Evolutionary conservation across 2,329 filamentous ascomycete genomes (phyloP).

Genomic region (Leptographium procerum): DNA sequence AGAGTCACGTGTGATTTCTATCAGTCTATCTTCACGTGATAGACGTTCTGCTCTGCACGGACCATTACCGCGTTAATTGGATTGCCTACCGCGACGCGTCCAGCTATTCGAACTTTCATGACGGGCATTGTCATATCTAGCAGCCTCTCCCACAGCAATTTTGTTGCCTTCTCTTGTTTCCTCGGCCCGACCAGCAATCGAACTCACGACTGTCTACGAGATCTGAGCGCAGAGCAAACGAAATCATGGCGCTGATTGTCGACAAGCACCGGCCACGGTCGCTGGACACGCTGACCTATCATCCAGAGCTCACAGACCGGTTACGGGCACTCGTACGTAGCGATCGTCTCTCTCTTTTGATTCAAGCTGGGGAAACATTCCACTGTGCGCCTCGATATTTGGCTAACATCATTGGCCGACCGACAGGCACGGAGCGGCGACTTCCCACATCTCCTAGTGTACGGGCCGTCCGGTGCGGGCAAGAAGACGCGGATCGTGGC

Average conservation of each 20-base stretch:
- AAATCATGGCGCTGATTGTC: conserved; percentile 54
- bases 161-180: neutral
- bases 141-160: neutral
- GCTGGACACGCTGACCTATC: conserved; percentile 73
- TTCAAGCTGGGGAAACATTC: neutral
- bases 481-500: conserved; percentile 97
- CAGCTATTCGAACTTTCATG: neutral
- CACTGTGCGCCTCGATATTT: neutral
- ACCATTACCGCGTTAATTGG: conserved; percentile 8
- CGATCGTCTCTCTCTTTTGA: neutral
- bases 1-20: too few relatives aligned
- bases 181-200: too few relatives aligned
- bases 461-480: conserved; percentile 89
- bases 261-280: conserved; percentile 64
- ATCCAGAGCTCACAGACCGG: conserved; percentile 75
- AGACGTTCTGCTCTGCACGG: too few relatives aligned
- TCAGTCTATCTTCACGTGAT: too few relatives aligned
- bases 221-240: neutral
- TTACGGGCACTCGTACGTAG: conserved; percentile 72
- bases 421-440: conserved; percentile 88
- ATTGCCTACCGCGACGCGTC: conserved; percentile 9
- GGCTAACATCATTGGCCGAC: neutral
- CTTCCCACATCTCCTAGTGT: conserved; percentile 94
- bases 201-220: neutral
- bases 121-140: neutral